Conservation (phyloP, 257 asterid genomes). For the Solanum megistacrolobum region DNA sequence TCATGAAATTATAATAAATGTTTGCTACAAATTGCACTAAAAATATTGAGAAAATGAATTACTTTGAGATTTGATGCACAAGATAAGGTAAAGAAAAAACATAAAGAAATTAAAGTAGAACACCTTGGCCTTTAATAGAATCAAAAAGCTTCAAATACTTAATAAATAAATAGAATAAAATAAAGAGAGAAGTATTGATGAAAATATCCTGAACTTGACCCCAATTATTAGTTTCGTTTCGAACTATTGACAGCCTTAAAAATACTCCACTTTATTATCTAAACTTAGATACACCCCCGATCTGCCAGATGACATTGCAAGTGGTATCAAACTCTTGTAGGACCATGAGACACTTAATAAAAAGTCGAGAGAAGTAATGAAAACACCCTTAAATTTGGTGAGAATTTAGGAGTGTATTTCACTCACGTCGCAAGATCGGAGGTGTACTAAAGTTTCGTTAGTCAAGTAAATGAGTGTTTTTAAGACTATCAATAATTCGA, state of each 20-base stretch:
- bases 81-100: not conserved
- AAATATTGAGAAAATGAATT: not conserved
- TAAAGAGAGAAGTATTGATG: not conserved
- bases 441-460: too few species aligned
- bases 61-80: slow-evolving; percentile 16
- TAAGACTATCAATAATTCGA: too few species aligned
- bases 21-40: not conserved
- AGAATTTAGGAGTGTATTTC: too few species aligned
- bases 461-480: not conserved
- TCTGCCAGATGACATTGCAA: not conserved
- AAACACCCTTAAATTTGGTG: not conserved
- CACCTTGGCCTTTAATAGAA: slow-evolving; percentile 14
- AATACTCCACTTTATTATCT: rapidly evolving
- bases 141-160: not conserved
- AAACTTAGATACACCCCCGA: too few species aligned
- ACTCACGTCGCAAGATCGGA: not conserved
- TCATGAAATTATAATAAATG: not conserved
- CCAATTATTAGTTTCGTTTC: too few species aligned
- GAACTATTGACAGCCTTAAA: too few species aligned
- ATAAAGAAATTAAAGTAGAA: not conserved
- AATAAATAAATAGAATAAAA: not conserved
- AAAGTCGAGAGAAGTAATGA: not conserved
- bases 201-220: too few species aligned
- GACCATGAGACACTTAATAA: not conserved
- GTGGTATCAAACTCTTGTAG: not conserved